phyloP scores from a whole-genome alignment of 805 yeast genomes.

The Pichia insulana region DNA sequence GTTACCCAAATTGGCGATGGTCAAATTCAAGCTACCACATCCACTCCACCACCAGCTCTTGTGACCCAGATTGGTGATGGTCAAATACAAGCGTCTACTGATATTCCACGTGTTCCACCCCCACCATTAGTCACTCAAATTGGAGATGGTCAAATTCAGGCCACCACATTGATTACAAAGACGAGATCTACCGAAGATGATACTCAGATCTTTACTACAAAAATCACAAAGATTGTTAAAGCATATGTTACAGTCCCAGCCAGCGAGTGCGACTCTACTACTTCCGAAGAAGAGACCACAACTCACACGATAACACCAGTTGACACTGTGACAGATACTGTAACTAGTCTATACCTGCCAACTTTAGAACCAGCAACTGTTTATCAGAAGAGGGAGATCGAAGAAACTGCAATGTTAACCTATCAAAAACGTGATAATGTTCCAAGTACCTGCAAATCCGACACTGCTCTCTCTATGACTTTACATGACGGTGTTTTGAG shows the following conservation, averaged over 20 bases:
- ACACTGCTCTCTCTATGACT: constrained; percentile 45
- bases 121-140: constrained; percentile 31
- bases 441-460: constrained; percentile 36
- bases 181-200: constrained; percentile 1
- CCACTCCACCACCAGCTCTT: constrained; percentile 24
- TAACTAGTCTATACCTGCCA: constrained; percentile 17
- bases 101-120: constrained; percentile 10
- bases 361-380: constrained; percentile 17
- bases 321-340: constrained; percentile 24
- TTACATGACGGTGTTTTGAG: constrained; percentile 43
- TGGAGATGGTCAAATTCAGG: constrained; percentile 37
- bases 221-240: constrained; percentile 13
- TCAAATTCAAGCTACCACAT: constrained; percentile 34
- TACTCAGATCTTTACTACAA: constrained; percentile 3
- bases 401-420: constrained; percentile 6
- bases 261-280: constrained; percentile 14
- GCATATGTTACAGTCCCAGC: constrained; percentile 4
- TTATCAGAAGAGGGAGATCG: constrained; percentile 20
- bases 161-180: constrained; percentile 5
- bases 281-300: constrained; percentile 22
- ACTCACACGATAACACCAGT: constrained; percentile 24
- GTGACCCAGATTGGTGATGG: constrained; percentile 44
- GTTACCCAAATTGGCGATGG: constrained; percentile 40
- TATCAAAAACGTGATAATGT: constrained; percentile 12
- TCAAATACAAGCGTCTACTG: constrained; percentile 25